A percentile compares a stretch with the other conserved stretches of the same genome.
These are phyloP conservation scores for Anisodus tanguticus DNA, from an alignment of 257 asterid genomes.

Conservation along the genomic window DNA sequence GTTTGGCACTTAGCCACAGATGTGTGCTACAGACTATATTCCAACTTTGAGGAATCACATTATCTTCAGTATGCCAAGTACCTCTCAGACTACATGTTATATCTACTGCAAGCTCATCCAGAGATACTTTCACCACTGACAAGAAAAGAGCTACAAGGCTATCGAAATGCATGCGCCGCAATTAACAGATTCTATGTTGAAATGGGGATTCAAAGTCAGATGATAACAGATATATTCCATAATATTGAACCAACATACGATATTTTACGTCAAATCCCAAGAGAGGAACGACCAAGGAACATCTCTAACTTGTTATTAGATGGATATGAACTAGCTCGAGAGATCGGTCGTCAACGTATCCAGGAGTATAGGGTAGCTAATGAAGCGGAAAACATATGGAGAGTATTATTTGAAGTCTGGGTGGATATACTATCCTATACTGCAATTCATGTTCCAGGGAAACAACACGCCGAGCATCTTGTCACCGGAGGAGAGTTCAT, in stretches of 20 bases:
- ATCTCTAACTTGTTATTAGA: neutral
- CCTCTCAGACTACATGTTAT: slow-evolving; percentile 16
- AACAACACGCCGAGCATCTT: slow-evolving; percentile 1
- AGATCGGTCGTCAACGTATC: neutral
- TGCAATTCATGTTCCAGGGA: slow-evolving; percentile 15
- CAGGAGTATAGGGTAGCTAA: neutral
- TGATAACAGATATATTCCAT: neutral
- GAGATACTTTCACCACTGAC: neutral
- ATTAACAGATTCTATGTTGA: neutral
- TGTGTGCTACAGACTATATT: neutral
- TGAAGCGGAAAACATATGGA: neutral
- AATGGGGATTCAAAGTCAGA: neutral
- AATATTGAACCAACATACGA: neutral
- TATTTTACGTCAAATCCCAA: slow-evolving; percentile 7
- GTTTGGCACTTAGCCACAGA: slow-evolving; percentile 2
- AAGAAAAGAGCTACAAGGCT: neutral
- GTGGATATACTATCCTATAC: slow-evolving; percentile 14
- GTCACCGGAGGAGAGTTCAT: neutral
- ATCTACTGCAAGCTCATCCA: slow-evolving; percentile 6
- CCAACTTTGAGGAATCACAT: neutral
- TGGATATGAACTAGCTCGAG: slow-evolving; percentile 18
- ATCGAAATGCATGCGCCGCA: neutral
- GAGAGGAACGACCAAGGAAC: neutral
- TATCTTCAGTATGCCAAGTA: slow-evolving; percentile 18
- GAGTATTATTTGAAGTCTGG: slow-evolving; percentile 14